A percentile compares a stretch with the other conserved stretches of the same genome.
Conservation (phyloP, 2,329 filamentous ascomycete species). For the Didymella glomerata region DNA sequence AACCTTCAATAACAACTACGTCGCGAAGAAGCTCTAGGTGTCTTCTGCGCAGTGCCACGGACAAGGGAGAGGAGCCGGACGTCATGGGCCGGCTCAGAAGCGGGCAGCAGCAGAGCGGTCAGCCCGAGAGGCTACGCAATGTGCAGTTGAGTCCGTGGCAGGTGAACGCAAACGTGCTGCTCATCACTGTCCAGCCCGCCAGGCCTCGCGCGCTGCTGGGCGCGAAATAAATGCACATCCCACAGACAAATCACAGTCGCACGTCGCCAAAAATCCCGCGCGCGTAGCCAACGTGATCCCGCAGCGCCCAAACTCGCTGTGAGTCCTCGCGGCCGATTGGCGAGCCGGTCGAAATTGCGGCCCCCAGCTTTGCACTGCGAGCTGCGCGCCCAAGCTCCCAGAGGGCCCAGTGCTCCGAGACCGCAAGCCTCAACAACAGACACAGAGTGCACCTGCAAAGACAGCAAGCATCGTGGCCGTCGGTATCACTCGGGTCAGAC, state of each 20-base stretch:
- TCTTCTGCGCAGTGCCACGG: neutral
- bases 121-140: constrained; percentile 22
- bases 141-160: constrained; percentile 14
- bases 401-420: constrained; percentile 9
- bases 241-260: constrained; percentile 45
- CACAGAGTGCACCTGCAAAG: constrained; percentile 3
- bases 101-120: constrained; percentile 20
- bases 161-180: constrained; percentile 17
- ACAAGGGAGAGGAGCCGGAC: constrained; percentile 19
- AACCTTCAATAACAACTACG: neutral
- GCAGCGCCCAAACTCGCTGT: constrained; percentile 8
- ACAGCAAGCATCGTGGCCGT: constrained; percentile 13
- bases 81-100: constrained; percentile 18
- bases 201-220: constrained; percentile 8
- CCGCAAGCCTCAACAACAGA: constrained; percentile 18
- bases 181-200: constrained; percentile 5
- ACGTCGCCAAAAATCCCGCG: constrained; percentile 30
- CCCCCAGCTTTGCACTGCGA: constrained; percentile 20
- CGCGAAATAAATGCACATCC: constrained; percentile 26
- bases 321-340: constrained; percentile 28
- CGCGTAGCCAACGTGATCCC: constrained; percentile 46
- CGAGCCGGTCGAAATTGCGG: constrained; percentile 31
- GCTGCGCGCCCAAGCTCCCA: constrained; percentile 10
- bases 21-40: neutral
- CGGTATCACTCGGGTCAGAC: constrained; percentile 15